These are phyloP conservation scores for Mayamaea pseudoterrestris DNA, from an alignment of 108 stramenopile species.

Conservation along the genomic window DNA sequence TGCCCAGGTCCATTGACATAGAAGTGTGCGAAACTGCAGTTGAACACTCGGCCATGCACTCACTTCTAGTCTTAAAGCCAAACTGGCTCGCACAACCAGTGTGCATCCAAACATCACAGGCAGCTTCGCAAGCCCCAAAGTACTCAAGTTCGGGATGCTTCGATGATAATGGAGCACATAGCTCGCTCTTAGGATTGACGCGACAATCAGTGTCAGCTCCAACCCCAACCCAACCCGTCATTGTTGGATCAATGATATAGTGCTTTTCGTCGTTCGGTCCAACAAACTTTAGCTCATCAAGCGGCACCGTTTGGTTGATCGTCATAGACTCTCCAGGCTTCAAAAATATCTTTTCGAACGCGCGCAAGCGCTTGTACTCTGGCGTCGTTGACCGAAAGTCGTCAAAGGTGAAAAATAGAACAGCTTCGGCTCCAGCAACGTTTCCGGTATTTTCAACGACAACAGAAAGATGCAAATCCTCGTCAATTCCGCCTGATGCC, in stretches of 20 bases:
- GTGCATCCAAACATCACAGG: constrained; percentile 28
- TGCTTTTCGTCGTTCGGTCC: constrained; percentile 46
- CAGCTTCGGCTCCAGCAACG: constrained; percentile 20
- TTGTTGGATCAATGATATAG: constrained; percentile 27
- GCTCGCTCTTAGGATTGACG: neutral
- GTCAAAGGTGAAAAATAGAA: constrained; percentile 48
- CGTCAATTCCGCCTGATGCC: constrained; percentile 10
- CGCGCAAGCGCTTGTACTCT: constrained; percentile 47
- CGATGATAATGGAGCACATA: constrained; percentile 1
- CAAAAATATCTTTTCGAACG: constrained; percentile 30
- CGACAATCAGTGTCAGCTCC: constrained; percentile 37
- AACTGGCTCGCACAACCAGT: constrained; percentile 13
- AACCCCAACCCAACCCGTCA: constrained; percentile 32
- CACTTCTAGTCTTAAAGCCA: no score
- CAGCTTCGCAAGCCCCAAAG: constrained; percentile 32
- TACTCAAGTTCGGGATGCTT: constrained; percentile 11
- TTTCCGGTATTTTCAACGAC: constrained; percentile 28
- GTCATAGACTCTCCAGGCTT: constrained; percentile 16
- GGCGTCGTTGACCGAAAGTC: constrained; percentile 39
- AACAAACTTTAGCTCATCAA: constrained; percentile 29
- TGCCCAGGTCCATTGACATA: no score
- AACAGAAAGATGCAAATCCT: constrained; percentile 12
- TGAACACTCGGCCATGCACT: no score
- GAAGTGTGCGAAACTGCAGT: no score
- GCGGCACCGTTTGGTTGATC: constrained; percentile 11